phyloP scores from a whole-genome alignment of 345 rosid species.

The Passiflora organensis region DNA sequence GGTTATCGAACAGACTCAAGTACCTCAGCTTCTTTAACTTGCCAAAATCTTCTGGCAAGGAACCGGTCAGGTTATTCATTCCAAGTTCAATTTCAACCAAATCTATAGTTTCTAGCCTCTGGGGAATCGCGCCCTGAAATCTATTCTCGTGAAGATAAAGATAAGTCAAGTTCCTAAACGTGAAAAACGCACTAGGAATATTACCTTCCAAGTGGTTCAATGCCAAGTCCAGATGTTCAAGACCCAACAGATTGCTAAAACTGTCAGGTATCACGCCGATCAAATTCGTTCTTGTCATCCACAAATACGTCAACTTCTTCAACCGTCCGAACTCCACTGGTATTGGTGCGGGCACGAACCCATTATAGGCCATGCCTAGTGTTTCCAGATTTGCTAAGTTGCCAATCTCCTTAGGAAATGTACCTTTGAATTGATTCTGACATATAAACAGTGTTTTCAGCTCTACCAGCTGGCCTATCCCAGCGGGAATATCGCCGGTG shows the following conservation, averaged over 20 bases:
- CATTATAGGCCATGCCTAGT: conserved; percentile 41
- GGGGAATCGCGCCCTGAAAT: conserved; percentile 57
- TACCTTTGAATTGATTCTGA: conserved; percentile 55
- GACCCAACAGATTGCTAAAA: conserved; percentile 40
- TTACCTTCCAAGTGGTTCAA: conserved; percentile 46
- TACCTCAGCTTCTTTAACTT: conserved; percentile 52
- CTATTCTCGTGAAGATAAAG: conserved; percentile 45
- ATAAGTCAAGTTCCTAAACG: conserved; percentile 37
- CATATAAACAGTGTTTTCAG: conserved; percentile 34
- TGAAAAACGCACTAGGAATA: conserved; percentile 45
- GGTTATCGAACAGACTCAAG: conserved; percentile 64
- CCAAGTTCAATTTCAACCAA: conserved; percentile 70
- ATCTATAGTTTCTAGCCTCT: conserved; percentile 33
- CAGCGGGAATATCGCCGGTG: conserved; percentile 62
- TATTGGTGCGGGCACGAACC: conserved; percentile 46
- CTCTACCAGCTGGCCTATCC: conserved; percentile 39
- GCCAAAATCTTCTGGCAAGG: conserved; percentile 69
- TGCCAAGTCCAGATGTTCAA: conserved; percentile 45
- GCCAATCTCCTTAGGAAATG: conserved; percentile 74
- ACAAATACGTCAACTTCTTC: conserved; percentile 42
- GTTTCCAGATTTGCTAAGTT: conserved; percentile 52
- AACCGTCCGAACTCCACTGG: conserved; percentile 59
- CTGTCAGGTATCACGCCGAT: conserved; percentile 57
- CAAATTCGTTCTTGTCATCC: conserved; percentile 46
- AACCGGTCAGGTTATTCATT: conserved; percentile 60